Percentiles rank a stretch among this genome's conserved stretches.
Evolutionary conservation across 2,329 filamentous ascomycete species (phyloP).

Genomic region (Dactylellina parvicollis): DNA sequence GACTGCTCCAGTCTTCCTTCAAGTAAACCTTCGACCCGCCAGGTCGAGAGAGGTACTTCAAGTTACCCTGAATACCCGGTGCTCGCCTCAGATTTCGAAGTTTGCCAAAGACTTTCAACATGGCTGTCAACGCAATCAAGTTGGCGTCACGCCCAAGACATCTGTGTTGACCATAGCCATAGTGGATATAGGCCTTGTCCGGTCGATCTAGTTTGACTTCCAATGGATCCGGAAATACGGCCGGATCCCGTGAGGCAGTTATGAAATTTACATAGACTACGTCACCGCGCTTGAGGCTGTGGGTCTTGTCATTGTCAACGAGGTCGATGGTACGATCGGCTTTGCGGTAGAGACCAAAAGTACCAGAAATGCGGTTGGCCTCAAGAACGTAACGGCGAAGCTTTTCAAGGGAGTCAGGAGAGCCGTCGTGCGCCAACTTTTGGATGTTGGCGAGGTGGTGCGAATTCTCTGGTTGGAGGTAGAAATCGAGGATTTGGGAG

Average conservation of each 20-base stretch:
- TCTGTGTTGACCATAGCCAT: constrained; percentile 71
- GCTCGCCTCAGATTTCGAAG: constrained; percentile 71
- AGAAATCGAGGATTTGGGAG: constrained; percentile 77
- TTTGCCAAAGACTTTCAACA: constrained; percentile 73
- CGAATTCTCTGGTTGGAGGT: constrained; percentile 69
- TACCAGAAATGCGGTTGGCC: constrained; percentile 74
- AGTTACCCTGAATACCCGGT: constrained; percentile 71
- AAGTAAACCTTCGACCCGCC: constrained; percentile 71
- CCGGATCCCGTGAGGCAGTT: constrained; percentile 68
- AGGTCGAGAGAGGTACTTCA: constrained; percentile 72
- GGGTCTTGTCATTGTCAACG: constrained; percentile 66
- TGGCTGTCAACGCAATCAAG: constrained; percentile 72
- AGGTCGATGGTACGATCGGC: constrained; percentile 65
- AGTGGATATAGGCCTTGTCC: constrained; percentile 72
- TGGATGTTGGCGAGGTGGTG: constrained; percentile 71
- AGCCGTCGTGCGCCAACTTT: constrained; percentile 68
- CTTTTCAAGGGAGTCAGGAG: constrained; percentile 69
- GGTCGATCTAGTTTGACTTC: constrained; percentile 72
- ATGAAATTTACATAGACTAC: constrained; percentile 73
- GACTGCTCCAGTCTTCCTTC: constrained; percentile 72
- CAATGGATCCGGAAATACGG: constrained; percentile 71
- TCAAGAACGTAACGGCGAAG: constrained; percentile 77
- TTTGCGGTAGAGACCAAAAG: constrained; percentile 70
- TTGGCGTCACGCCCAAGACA: constrained; percentile 71
- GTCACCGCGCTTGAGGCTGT: constrained; percentile 68